A percentile compares a stretch with the other conserved stretches of the same genome.
Evolutionary conservation across 108 stramenopile genomes (phyloP).

Genomic region (Pseudonitzschia multiseries): DNA sequence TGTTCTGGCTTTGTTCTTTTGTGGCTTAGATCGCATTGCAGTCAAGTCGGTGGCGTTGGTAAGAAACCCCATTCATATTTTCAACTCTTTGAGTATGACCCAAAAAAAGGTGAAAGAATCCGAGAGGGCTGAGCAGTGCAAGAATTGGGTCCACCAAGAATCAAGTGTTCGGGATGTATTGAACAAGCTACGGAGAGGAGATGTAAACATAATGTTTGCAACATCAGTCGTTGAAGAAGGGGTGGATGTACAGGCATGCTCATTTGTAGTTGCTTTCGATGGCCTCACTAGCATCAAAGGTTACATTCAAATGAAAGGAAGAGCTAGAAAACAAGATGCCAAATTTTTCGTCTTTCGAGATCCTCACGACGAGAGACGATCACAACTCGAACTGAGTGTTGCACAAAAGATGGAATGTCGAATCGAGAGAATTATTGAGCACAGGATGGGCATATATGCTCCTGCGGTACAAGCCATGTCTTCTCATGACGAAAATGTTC

Average conservation of each 20-base stretch:
- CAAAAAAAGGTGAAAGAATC: constrained; percentile 8
- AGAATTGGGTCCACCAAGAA: constrained; percentile 42
- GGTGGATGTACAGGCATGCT: constrained; percentile 67
- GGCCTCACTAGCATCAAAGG: constrained; percentile 44
- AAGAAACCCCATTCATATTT: constrained; percentile 45
- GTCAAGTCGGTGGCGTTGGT: constrained; percentile 40
- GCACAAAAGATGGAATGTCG: constrained; percentile 36
- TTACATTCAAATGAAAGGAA: constrained; percentile 76
- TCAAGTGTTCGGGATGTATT: constrained; percentile 39
- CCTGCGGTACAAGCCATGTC: neutral
- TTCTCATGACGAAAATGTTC: neutral
- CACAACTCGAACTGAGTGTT: constrained; percentile 21
- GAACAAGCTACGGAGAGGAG: constrained; percentile 37
- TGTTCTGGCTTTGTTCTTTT: neutral
- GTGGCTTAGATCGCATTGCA: neutral
- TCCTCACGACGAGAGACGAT: constrained; percentile 1
- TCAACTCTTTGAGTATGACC: constrained; percentile 40
- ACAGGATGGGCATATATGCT: constrained; percentile 4
- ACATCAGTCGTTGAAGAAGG: constrained; percentile 75
- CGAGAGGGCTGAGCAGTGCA: constrained; percentile 12
- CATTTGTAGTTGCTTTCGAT: constrained; percentile 62
- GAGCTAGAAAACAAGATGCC: constrained; percentile 55
- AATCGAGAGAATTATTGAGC: constrained; percentile 47
- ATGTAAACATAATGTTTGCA: constrained; percentile 60
- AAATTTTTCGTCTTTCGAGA: constrained; percentile 59